Base-by-base conservation (phyloP, 2,329 filamentous ascomycete species). In the Xylaria multiplex region DNA sequence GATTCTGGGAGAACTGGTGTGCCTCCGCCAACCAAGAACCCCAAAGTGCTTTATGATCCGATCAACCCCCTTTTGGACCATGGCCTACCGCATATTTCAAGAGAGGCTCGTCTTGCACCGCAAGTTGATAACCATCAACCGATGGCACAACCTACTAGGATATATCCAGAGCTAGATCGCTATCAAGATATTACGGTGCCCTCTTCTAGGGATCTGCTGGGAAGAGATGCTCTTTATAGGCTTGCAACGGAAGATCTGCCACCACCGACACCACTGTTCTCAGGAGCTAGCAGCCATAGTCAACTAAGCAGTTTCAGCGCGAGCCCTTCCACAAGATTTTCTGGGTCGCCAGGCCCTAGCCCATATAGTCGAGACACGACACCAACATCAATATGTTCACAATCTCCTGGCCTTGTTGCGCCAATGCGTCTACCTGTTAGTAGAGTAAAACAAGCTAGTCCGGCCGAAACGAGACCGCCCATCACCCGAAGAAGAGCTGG, bases 311-410 rank as follows among this genome's bases (percentile, higher is more conserved):
- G 83, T 2, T 84, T 89, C 59, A 93, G 91, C 67, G 87, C 83
- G 27, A 93, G 90, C 65, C 90, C 91, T 43, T 93, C 91, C 3
- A 93, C 91, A 1, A 84, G 89, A 67, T 93, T 91, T 73, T 92
- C 90, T 1, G 91, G 88, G 62, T 93, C 91, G 0, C 88, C 88
- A 1, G 86, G 87, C 1, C 88, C 90, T 11, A 87, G 90, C 2
- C 81, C 88, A 5, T 93, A 93, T 77, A 93, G 91, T 74, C 85
- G 91, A 68, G 90, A 91, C 65, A 93, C 91, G 0, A 93, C 91
- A 2, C 91, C 91, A 6, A 93, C 91, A 4, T 93, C 91, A 9
- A 89, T 91, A 69, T 91, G 89, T 7, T 93, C 91, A 1, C 90
- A 91, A 72, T 93, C 91, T 16, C 90, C 91, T 3, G 85, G 87